Evolutionary conservation across 1,139 yeast genomes (phyloP).

Genomic region (Taphrina wiesneri): DNA sequence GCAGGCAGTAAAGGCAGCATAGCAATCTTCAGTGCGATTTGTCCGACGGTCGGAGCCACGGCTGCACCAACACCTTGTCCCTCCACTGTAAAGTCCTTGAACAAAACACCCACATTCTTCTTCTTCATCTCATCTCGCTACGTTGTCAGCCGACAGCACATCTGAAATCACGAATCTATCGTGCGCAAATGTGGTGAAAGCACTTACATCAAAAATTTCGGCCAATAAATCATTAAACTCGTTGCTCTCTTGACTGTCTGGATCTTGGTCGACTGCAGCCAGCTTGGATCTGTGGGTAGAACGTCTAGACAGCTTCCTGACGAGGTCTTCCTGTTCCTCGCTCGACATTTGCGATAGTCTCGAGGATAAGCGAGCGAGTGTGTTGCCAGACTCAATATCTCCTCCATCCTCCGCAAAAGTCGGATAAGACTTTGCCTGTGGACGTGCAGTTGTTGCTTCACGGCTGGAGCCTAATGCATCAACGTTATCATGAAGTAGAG

Average conservation of each 20-base stretch:
- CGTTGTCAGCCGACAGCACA: neutral
- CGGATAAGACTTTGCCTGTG: neutral
- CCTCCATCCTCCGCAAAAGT: neutral
- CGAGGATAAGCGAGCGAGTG: conserved; percentile 13
- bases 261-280: neutral
- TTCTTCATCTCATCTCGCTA: conserved; percentile 33
- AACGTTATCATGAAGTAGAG: neutral
- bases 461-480: neutral
- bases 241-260: neutral
- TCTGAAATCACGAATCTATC: neutral
- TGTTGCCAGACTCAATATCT: conserved; percentile 15
- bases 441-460: neutral
- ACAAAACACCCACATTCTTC: conserved; percentile 52
- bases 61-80: conserved; percentile 59
- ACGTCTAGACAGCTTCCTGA: conserved; percentile 20
- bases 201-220: conserved; percentile 22
- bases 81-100: conserved; percentile 52
- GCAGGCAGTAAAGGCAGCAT: conserved; percentile 22
- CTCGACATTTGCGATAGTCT: conserved; percentile 16
- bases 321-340: conserved; percentile 8
- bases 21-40: conserved; percentile 43
- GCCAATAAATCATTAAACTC: conserved; percentile 26
- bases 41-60: conserved; percentile 54
- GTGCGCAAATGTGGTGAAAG: neutral
- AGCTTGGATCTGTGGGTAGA: neutral